Percentiles rank a stretch among this genome's conserved stretches.
Evolutionary conservation across 1,139 yeast genomes (phyloP).

Genomic region (Saccharomyces hybrid): DNA sequence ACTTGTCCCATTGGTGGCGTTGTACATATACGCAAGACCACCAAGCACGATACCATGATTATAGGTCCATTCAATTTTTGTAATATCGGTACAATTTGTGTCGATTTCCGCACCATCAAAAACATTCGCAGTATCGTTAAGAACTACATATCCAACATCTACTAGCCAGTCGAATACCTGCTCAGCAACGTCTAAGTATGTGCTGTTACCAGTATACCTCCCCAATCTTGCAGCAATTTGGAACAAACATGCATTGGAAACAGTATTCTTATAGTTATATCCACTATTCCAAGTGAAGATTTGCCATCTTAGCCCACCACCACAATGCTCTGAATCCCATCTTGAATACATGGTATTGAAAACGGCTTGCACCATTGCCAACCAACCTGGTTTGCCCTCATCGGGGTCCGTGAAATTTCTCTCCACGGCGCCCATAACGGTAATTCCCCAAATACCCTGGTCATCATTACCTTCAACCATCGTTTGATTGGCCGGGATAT

Average conservation of each 20-base stretch:
- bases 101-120: conserved; percentile 54
- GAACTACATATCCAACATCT: conserved; percentile 41
- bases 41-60: conserved; percentile 54
- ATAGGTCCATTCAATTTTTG: conserved; percentile 52
- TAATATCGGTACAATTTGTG: conserved; percentile 43
- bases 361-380: conserved; percentile 51
- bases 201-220: conserved; percentile 47
- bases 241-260: conserved; percentile 57
- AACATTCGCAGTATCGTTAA: conserved; percentile 36
- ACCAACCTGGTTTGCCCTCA: conserved; percentile 39
- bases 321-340: conserved; percentile 51
- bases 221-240: conserved; percentile 58
- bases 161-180: conserved; percentile 55
- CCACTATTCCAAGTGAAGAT: conserved; percentile 66
- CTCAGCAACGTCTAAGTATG: conserved; percentile 50
- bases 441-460: conserved; percentile 64
- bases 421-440: conserved; percentile 55
- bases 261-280: conserved; percentile 58
- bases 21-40: conserved; percentile 55
- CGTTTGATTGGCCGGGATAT: conserved; percentile 52
- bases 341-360: conserved; percentile 48
- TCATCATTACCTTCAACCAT: conserved; percentile 66
- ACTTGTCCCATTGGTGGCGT: conserved; percentile 44
- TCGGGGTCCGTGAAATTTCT: conserved; percentile 46
- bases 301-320: conserved; percentile 67